Conservation (phyloP, 2,329 filamentous ascomycete genomes). For the Apiospora rasikravindrae region DNA sequence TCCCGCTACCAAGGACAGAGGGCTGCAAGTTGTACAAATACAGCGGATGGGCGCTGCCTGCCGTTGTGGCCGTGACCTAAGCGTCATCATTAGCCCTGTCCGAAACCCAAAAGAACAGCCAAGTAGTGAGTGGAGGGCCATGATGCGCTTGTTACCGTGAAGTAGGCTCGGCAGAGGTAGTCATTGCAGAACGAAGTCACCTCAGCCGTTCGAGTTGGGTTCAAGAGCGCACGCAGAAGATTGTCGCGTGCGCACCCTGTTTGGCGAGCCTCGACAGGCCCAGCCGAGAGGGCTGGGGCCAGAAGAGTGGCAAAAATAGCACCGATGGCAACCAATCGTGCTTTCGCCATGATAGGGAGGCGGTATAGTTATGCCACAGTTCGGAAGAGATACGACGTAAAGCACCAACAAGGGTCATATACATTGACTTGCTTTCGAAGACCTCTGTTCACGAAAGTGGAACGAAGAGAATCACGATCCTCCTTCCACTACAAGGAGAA, state of each 20-base stretch:
- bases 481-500: background rate
- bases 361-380: background rate
- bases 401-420: background rate
- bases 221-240: slow-evolving; percentile 9
- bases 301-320: background rate
- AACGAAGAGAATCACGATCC: no score
- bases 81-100: background rate
- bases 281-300: background rate
- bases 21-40: background rate
- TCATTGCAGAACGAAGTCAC: slow-evolving; percentile 11
- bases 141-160: background rate
- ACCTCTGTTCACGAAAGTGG: background rate
- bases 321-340: background rate
- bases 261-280: slow-evolving; percentile 1
- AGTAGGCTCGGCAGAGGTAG: background rate
- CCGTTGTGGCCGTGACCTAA: background rate
- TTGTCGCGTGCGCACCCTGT: slow-evolving; percentile 7
- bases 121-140: background rate
- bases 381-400: background rate
- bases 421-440: no score
- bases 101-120: background rate
- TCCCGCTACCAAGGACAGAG: background rate
- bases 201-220: background rate
- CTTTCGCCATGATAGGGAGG: background rate
- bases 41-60: background rate